Percentiles rank a stretch among this genome's conserved stretches.
Evolutionary conservation across 73 alveolate genomes (phyloP).

Genomic region (Tetrahymena thermophila): DNA sequence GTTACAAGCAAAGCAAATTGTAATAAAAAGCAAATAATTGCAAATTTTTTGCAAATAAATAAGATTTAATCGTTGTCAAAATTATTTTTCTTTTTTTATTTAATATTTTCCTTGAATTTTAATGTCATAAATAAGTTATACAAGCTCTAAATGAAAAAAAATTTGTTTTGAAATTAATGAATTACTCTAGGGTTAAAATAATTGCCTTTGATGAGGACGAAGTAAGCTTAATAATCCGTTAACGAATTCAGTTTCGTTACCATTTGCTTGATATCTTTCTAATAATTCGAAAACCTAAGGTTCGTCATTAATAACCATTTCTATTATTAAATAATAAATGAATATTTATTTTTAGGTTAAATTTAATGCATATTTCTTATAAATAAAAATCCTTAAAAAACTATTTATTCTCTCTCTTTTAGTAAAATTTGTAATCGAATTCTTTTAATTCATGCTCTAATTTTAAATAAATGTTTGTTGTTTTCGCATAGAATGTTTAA

Average conservation of each 20-base stretch:
- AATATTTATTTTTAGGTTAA: neutral
- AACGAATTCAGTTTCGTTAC: neutral
- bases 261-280: neutral
- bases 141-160: neutral
- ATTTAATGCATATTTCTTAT: neutral
- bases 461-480: no score
- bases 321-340: neutral
- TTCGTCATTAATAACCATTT: neutral
- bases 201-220: neutral
- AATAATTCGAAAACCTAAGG: neutral
- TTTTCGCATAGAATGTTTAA: neutral
- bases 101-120: no score
- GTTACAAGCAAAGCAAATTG: neutral
- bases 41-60: no score
- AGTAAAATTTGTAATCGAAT: no score
- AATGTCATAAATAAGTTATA: neutral
- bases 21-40: no score
- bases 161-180: neutral
- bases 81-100: no score
- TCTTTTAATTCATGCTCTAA: neutral
- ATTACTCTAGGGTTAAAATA: neutral
- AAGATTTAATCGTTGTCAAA: neutral
- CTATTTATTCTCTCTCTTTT: no score
- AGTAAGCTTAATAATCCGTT: neutral
- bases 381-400: no score